These are phyloP conservation scores for Penicillium argentinense DNA, from an alignment of 495 filamentous ascomycete species.

Conservation along the genomic window DNA sequence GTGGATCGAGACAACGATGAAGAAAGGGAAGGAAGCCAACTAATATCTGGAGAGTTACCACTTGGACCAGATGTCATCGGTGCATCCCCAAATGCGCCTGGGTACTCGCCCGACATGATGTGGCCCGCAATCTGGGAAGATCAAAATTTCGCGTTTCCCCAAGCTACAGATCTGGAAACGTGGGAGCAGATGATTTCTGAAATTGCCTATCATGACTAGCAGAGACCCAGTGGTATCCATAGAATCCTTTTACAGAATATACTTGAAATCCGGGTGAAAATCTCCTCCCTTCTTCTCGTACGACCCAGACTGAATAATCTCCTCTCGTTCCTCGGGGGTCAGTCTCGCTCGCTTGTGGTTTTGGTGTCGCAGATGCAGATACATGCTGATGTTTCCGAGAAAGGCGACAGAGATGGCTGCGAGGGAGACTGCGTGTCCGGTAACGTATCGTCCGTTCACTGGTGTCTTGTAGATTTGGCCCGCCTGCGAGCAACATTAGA, in stretches of 20 bases:
- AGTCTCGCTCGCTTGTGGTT: constrained; percentile 10
- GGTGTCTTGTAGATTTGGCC: constrained; percentile 18
- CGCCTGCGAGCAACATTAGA: constrained; percentile 2
- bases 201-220: constrained; percentile 15
- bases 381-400: constrained; percentile 13
- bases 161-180: constrained; percentile 15
- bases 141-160: constrained; percentile 17
- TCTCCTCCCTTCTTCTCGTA: constrained; percentile 18
- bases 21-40: neutral
- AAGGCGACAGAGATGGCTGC: constrained; percentile 12
- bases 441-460: constrained; percentile 11
- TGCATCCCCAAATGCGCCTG: constrained; percentile 2
- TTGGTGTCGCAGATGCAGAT: constrained; percentile 7
- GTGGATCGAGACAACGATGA: neutral
- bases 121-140: constrained; percentile 20
- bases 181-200: constrained; percentile 22
- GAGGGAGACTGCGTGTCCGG: constrained; percentile 17
- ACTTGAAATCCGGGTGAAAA: constrained; percentile 17
- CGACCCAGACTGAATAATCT: constrained; percentile 8
- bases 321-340: constrained; percentile 9
- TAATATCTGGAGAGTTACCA: neutral
- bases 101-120: constrained; percentile 12
- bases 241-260: constrained; percentile 4
- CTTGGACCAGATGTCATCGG: neutral
- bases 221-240: neutral